A percentile compares a stretch with the other conserved stretches of the same genome.
Conservation (phyloP, 2,329 filamentous ascomycete species). For the Venturia pyrina region DNA sequence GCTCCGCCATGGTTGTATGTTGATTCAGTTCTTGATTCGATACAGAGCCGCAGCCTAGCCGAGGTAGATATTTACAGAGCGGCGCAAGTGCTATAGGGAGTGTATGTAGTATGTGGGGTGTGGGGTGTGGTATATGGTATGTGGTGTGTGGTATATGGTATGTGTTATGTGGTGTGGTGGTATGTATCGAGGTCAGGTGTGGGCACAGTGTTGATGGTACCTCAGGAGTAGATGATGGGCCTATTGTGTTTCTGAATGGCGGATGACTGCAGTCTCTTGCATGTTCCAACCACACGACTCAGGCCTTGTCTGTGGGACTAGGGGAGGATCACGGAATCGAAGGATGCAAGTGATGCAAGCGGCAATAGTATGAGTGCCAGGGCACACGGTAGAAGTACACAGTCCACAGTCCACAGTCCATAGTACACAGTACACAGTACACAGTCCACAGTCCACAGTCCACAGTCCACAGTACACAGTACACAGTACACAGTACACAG, state of each 20-base stretch:
- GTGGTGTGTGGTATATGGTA: background rate
- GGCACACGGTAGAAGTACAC: no score
- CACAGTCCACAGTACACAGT: no score
- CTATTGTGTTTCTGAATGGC: background rate
- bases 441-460: no score
- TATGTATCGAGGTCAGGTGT: background rate
- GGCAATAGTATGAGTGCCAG: no score
- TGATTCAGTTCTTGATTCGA: background rate
- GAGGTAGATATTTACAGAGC: background rate
- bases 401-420: no score
- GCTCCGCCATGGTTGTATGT: slow-evolving; percentile 6
- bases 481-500: no score
- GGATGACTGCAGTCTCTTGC: background rate
- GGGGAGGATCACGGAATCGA: background rate
- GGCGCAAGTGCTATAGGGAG: background rate
- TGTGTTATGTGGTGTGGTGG: background rate
- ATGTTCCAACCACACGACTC: background rate
- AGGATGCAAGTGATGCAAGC: background rate
- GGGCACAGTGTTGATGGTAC: background rate
- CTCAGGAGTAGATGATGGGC: background rate
- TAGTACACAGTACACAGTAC: no score
- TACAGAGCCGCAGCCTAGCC: background rate
- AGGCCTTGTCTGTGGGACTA: background rate
- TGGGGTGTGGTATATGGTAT: background rate
- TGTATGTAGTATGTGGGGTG: no score